Conservation (phyloP, 768 basidiomycete species). For the Gelatoporia subvermispora region DNA sequence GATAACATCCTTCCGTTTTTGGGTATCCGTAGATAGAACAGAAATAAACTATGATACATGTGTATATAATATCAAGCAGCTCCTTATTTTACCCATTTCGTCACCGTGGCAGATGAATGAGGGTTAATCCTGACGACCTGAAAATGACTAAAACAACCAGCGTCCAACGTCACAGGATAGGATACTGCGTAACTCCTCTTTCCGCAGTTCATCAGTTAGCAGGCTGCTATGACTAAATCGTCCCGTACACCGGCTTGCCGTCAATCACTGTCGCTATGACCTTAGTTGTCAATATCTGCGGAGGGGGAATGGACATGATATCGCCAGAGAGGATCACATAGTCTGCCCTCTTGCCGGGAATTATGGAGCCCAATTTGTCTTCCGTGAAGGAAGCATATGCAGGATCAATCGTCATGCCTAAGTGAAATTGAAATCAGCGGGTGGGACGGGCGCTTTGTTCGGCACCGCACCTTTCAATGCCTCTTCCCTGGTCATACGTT, state of each 20-base stretch:
- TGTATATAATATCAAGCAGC: too few species aligned
- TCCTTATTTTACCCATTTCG: too few species aligned
- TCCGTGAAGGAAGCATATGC: slow-evolving; percentile 87
- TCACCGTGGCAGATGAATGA: too few species aligned
- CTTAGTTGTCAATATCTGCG: slow-evolving; percentile 59
- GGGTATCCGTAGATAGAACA: too few species aligned
- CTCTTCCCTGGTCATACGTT: slow-evolving; percentile 70
- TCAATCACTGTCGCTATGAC: slow-evolving; percentile 79
- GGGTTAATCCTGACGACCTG: too few species aligned
- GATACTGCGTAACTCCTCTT: too few species aligned
- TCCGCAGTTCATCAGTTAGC: too few species aligned
- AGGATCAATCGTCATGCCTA: slow-evolving; percentile 83
- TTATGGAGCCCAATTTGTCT: slow-evolving; percentile 66
- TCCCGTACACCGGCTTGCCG: slow-evolving; percentile 50
- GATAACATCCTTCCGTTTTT: too few species aligned
- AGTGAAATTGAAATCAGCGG: background rate
- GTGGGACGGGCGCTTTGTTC: background rate
- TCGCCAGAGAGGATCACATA: slow-evolving; percentile 80
- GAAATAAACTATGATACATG: background rate
- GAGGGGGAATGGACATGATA: slow-evolving; percentile 61
- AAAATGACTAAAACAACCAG: too few species aligned
- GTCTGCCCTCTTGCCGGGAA: slow-evolving; percentile 77
- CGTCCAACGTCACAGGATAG: too few species aligned
- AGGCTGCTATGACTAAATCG: slow-evolving; percentile 2
- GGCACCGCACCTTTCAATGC: slow-evolving; percentile 59